A percentile compares a stretch with the other conserved stretches of the same genome.
phyloP scores from a whole-genome alignment of 2,329 filamentous ascomycete genomes.

The Periconia sp. region DNA sequence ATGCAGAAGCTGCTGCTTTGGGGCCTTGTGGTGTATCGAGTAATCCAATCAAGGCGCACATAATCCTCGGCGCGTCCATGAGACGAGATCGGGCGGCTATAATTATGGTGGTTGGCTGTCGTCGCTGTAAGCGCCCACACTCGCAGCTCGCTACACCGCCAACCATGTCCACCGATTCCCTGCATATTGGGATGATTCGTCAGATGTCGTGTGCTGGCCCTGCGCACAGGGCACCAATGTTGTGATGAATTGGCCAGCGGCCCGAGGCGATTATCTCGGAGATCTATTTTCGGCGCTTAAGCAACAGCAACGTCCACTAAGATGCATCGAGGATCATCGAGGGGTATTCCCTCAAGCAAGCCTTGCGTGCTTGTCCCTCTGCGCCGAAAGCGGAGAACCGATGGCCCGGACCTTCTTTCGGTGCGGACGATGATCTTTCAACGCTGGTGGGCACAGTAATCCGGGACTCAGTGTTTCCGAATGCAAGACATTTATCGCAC shows the following conservation, averaged over 20 bases:
- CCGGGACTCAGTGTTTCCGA: constrained; percentile 21
- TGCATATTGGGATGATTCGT: constrained; percentile 32
- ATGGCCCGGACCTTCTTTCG: constrained; percentile 9
- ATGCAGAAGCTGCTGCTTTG: constrained; percentile 37
- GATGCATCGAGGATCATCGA: too few species aligned
- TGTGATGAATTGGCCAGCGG: constrained; percentile 39
- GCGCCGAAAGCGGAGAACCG: constrained; percentile 11
- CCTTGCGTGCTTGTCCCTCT: constrained; percentile 13
- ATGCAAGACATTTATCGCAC: constrained; percentile 15
- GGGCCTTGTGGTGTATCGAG: constrained; percentile 28
- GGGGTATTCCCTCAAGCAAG: constrained; percentile 10
- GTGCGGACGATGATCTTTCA: constrained; percentile 2
- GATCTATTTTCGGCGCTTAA: constrained; percentile 41
- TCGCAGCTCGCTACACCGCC: constrained; percentile 33
- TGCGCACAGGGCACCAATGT: constrained; percentile 37
- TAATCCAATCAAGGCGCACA: constrained; percentile 38
- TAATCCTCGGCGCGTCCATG: constrained; percentile 40
- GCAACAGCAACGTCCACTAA: too few species aligned
- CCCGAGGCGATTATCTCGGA: constrained; percentile 36
- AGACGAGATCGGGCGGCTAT: constrained; percentile 41
- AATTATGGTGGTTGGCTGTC: constrained; percentile 42
- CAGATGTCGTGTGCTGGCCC: constrained; percentile 29
- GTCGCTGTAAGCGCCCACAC: constrained; percentile 43
- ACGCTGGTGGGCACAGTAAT: constrained; percentile 1
- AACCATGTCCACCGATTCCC: constrained; percentile 25